These are phyloP conservation scores for Xylaria venustula DNA, from an alignment of 495 filamentous ascomycete genomes.

Conservation along the genomic window DNA sequence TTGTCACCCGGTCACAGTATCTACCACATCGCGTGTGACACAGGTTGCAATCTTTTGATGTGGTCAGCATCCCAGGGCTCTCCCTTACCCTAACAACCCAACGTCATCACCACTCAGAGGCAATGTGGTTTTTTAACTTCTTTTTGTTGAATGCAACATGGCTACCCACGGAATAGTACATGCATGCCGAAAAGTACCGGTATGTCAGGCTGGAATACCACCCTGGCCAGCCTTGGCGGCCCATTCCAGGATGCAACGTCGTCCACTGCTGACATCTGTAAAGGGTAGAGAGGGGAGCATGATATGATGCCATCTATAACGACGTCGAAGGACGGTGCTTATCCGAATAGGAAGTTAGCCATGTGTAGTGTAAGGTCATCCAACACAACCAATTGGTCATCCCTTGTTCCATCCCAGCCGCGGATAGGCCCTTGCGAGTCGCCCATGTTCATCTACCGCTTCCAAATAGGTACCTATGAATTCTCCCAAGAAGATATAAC, in stretches of 20 bases:
- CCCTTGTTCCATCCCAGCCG: background rate
- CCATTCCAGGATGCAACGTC: slow-evolving; percentile 2
- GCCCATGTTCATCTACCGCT: background rate
- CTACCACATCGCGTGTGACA: too few species aligned
- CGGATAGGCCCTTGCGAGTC: background rate
- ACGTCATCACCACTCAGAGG: background rate
- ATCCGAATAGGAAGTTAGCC: background rate
- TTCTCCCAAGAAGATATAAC: background rate
- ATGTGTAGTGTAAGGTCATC: too few species aligned
- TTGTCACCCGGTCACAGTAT: too few species aligned
- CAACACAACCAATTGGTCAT: background rate
- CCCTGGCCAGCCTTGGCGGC: slow-evolving; percentile 6
- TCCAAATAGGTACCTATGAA: too few species aligned
- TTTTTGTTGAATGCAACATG: slow-evolving; percentile 14
- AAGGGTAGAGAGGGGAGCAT: slow-evolving; percentile 1
- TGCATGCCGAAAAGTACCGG: slow-evolving; percentile 7
- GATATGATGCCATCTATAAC: background rate
- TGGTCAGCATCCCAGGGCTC: background rate
- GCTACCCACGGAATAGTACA: background rate
- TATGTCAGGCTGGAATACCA: slow-evolving; percentile 8
- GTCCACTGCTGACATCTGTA: background rate
- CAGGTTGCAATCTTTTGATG: background rate
- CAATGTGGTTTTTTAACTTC: background rate
- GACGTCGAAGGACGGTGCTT: background rate
- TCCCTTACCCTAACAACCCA: background rate